Base-by-base conservation (phyloP, 129 eudicot genomes). In the Tagetes erecta region DNA sequence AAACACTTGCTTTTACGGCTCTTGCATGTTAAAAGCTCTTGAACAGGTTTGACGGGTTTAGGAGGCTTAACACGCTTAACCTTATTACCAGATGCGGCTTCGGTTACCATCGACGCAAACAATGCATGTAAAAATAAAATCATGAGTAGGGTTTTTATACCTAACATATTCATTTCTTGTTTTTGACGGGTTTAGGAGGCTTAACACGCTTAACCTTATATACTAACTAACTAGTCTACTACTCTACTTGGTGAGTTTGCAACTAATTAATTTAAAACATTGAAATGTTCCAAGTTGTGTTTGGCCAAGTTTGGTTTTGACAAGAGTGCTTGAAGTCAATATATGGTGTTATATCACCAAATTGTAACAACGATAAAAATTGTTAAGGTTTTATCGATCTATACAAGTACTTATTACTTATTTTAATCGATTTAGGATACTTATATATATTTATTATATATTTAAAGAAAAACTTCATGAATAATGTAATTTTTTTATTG, bases 1-100 rank as follows among this genome's bases (percentile, higher is more conserved):
- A 78, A 82, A 73, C 86, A 82, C 46, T 49, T 63, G 80, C 82
- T 82, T 59, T 72, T 62, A 6, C 86, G 82, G 14, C 77, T 82
- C 49, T 73, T 55, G 57, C 86, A 82, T 0, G 76, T 77, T 5
- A 82, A 67, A 31, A 65, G 56, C 71, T 74, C 79, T 2, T 44
- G 82, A 8, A 68, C n/a, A 4, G 68, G 68, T 74, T 80, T 68
- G 36, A 58, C 80, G 3, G 79, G 73, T 40, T 80, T 80, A 8
- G 69, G 80, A 40, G 80, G 73, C 39, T 76, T 76, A 41, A 67
- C 56, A 8, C 58, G 64, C 64, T 80, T 80, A 12, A 64, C 71
- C 59, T 74, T 74, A 8, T 39, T 49, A 8, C 51, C 53, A 5
- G 81, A 77, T 33, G 79, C 76, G 1, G 82, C 82, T 72, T 66